Percentiles rank a stretch among this genome's conserved stretches.
Evolutionary conservation across 2,329 filamentous ascomycete genomes (phyloP).

Genomic region (Cordyceps farinosa): DNA sequence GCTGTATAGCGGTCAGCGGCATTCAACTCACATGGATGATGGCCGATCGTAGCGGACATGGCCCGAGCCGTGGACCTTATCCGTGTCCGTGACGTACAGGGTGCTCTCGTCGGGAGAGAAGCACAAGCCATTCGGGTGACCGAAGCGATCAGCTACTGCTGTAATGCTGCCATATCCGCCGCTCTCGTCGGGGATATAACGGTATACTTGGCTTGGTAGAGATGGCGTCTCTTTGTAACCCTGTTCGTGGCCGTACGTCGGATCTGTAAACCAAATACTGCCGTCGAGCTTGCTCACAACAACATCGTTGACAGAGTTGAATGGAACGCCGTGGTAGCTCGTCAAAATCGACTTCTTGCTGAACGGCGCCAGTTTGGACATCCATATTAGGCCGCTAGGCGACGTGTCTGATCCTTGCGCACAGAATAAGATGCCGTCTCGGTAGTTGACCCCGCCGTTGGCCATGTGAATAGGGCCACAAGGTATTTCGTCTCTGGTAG

Average conservation of each 20-base stretch:
- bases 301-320: slow-evolving; percentile 50
- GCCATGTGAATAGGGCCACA: slow-evolving; percentile 37
- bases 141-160: slow-evolving; percentile 46
- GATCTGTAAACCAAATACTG: slow-evolving; percentile 49
- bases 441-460: slow-evolving; percentile 48
- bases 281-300: slow-evolving; percentile 42
- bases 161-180: slow-evolving; percentile 31
- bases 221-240: slow-evolving; percentile 41
- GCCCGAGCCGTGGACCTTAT: slow-evolving; percentile 30
- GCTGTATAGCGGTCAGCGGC: too few relatives aligned
- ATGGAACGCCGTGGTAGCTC: slow-evolving; percentile 39
- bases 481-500: not conserved
- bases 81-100: slow-evolving; percentile 45
- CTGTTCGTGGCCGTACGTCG: slow-evolving; percentile 46
- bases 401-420: slow-evolving; percentile 33
- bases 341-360: slow-evolving; percentile 27
- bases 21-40: slow-evolving; percentile 27
- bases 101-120: slow-evolving; percentile 44
- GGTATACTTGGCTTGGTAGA: slow-evolving; percentile 47
- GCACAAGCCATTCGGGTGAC: slow-evolving; percentile 43
- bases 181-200: slow-evolving; percentile 38
- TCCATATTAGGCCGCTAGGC: slow-evolving; percentile 30
- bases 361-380: slow-evolving; percentile 33
- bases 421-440: slow-evolving; percentile 38
- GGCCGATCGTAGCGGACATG: slow-evolving; percentile 23